Evolutionary conservation across 371 early-diverging fungal species (phyloP).

Genomic region (Paraphysoderma sedebokerense): DNA sequence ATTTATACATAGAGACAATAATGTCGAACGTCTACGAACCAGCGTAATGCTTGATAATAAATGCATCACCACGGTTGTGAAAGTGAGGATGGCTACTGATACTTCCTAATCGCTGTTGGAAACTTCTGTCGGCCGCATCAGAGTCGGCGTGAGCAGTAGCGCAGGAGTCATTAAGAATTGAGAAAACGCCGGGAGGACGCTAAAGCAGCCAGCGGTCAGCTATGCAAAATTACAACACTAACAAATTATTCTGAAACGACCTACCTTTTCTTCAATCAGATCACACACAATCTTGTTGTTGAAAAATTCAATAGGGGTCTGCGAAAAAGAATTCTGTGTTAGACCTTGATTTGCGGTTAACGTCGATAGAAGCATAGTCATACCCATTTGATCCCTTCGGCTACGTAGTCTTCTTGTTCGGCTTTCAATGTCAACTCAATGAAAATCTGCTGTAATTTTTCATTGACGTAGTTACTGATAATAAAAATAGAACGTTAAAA

Average conservation of each 20-base stretch:
- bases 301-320: conserved; percentile 99
- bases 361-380: too few species aligned
- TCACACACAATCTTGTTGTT: conserved; percentile 97
- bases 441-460: conserved; percentile 98
- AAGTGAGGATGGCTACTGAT: conserved; percentile 59
- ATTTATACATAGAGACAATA: too few species aligned
- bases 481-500: too few species aligned
- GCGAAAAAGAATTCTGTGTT: too few species aligned
- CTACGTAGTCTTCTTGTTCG: conserved; percentile 94
- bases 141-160: conserved; percentile 81
- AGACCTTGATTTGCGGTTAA: too few species aligned
- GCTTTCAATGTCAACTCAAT: conserved; percentile 95
- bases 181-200: conserved; percentile 80
- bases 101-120: conserved; percentile 53
- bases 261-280: conserved; percentile 91
- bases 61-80: conserved; percentile 51
- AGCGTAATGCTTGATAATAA: conserved; percentile 92
- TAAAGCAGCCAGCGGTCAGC: too few species aligned
- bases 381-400: conserved; percentile 97
- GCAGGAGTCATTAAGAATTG: conserved; percentile 87
- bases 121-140: conserved; percentile 72
- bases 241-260: too few species aligned
- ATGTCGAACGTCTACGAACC: conserved; percentile 44
- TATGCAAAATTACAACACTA: conserved; percentile 6
- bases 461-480: conserved; percentile 99